These are phyloP conservation scores for Pichia sp. DNA, from an alignment of 1,139 yeast species.

Conservation along the genomic window DNA sequence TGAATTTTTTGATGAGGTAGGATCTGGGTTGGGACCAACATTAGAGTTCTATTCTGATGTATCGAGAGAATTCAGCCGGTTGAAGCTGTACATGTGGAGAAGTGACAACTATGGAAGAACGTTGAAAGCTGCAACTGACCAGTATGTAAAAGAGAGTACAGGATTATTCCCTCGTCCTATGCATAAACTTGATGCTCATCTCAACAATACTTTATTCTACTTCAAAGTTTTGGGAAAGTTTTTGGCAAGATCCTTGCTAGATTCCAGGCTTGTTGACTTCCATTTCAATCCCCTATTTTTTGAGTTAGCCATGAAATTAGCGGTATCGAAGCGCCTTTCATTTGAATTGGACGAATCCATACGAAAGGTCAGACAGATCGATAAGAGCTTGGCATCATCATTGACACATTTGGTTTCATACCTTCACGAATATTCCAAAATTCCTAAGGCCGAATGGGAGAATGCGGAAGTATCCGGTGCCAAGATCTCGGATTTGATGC, in stretches of 20 bases:
- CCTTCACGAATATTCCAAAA: conserved; percentile 27
- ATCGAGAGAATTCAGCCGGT: conserved; percentile 63
- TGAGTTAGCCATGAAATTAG: conserved; percentile 31
- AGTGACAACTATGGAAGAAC: conserved; percentile 28
- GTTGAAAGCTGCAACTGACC: conserved; percentile 23
- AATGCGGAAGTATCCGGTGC: conserved; percentile 34
- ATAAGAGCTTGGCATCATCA: conserved; percentile 55
- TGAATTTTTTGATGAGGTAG: conserved; percentile 89
- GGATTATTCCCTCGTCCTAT: conserved; percentile 78
- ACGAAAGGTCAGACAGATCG: conserved; percentile 45
- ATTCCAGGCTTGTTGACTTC: conserved; percentile 80
- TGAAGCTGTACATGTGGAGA: conserved; percentile 66
- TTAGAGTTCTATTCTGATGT: conserved; percentile 83
- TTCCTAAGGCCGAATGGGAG: conserved; percentile 20
- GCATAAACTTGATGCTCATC: conserved; percentile 31
- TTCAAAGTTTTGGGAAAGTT: conserved; percentile 74
- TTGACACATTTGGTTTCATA: conserved; percentile 45
- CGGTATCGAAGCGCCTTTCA: background rate
- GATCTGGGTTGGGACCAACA: conserved; percentile 95
- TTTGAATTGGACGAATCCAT: conserved; percentile 21
- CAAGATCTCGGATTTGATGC: conserved; percentile 44
- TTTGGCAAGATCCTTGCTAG: conserved; percentile 80
- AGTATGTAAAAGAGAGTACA: conserved; percentile 34
- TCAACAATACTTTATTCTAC: conserved; percentile 38
- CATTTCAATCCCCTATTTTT: conserved; percentile 69